Percentiles rank a stretch among this genome's conserved stretches.
These are phyloP conservation scores for Marasmius tenuissimus DNA, from an alignment of 1,284 basidiomycete species.

Conservation along the genomic window DNA sequence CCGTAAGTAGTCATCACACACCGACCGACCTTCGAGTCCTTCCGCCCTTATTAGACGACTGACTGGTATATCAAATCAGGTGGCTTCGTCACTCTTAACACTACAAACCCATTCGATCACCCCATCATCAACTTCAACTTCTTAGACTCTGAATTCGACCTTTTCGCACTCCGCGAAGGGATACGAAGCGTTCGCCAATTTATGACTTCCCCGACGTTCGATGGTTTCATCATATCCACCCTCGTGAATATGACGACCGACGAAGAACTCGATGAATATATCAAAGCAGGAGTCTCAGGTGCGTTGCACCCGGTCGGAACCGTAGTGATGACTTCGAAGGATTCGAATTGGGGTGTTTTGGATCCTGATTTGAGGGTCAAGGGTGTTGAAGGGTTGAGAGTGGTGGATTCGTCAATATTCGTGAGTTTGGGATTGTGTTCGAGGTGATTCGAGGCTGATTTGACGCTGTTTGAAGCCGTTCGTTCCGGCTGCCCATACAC, in stretches of 20 bases:
- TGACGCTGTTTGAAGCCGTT: slow-evolving; percentile 1
- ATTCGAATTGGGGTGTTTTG: slow-evolving; percentile 20
- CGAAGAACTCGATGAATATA: slow-evolving; percentile 21
- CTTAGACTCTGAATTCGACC: slow-evolving; percentile 18
- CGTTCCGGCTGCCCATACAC: slow-evolving; percentile 10
- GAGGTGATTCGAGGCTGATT: not conserved
- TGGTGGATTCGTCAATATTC: slow-evolving; percentile 28
- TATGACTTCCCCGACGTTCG: slow-evolving; percentile 16
- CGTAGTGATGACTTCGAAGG: slow-evolving; percentile 21
- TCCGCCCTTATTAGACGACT: not conserved
- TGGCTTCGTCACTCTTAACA: slow-evolving; percentile 17
- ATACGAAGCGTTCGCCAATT: slow-evolving; percentile 17
- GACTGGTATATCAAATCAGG: slow-evolving; percentile 3
- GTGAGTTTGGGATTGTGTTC: slow-evolving; percentile 9
- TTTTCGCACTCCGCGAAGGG: slow-evolving; percentile 19
- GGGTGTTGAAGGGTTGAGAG: slow-evolving; percentile 21
- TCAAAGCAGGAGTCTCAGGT: slow-evolving; percentile 15
- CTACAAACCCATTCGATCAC: slow-evolving; percentile 17
- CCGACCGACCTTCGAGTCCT: not conserved
- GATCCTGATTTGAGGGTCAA: slow-evolving; percentile 26
- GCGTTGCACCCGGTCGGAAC: slow-evolving; percentile 26
- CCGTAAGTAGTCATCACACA: slow-evolving; percentile 23
- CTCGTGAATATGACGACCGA: slow-evolving; percentile 11
- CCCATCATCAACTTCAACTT: slow-evolving; percentile 20
- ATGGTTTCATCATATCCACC: slow-evolving; percentile 16